Base-by-base conservation (phyloP, 208 protist genomes). In the Plasmodiophora brassicae region DNA sequence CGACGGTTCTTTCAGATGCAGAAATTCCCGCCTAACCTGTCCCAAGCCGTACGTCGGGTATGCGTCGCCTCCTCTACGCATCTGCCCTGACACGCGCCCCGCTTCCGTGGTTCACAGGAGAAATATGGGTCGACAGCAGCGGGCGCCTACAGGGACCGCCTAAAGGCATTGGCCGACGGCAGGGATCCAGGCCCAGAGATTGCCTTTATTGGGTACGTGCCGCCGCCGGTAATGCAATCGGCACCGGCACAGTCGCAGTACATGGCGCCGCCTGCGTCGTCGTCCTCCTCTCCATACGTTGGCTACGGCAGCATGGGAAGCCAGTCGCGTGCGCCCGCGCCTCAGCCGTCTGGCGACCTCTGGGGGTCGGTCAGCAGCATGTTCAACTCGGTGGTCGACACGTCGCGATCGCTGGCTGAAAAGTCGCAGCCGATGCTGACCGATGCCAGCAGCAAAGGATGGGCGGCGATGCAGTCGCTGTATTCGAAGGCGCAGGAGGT, bases 121-220 rank as follows among this genome's bases (percentile, higher is more conserved):
- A 78, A 78, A 78, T 78, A 78, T 32, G 65, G 65, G 65, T 78
- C 14, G 32, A 78, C 32, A 14, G 65, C 65, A 5, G n/a, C 65
- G 10, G 41, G 5, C n/a, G 65, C 65, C n/a, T 78, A 78, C 41
- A 78, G 65, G n/a, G 65, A 78, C n/a, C 65, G 65, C 5, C n/a
- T 78, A 32, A 78, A 78, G n/a, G 32, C 41, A 44, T 32, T 78
- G n/a, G 65, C 65, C n/a, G 65, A 78, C 5, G 65, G 41, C 41
- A 78, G n/a, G n/a, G n/a, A 78, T 44, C 65, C 65, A 38, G 65
- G 32, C 41, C 65, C 5, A 78, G 65, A 78, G n/a, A 78, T 78
- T 32, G 32, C 65, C 5, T 78, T 78, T 38, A 78, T 78, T 38
- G 65, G 65, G 10, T 78, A 78, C 41, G 41, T 78, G 32, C 32